Evolutionary conservation across 2,329 filamentous ascomycete species (phyloP).

Genomic region (Colletotrichum sp.): DNA sequence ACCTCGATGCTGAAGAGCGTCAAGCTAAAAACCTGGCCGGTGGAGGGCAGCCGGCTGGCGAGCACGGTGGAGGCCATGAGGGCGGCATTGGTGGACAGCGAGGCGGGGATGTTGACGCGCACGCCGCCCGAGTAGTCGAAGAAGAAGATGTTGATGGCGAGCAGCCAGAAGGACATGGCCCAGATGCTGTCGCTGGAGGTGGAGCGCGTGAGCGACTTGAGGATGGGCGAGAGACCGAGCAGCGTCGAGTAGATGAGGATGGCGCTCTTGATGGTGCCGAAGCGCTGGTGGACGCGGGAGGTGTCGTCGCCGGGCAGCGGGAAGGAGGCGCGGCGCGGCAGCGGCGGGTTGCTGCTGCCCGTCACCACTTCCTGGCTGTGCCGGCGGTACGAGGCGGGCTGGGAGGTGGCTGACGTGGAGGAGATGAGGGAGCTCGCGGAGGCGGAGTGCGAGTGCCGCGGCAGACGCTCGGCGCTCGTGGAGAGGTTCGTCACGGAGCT

Average conservation of each 20-base stretch:
- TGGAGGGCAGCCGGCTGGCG: constrained; percentile 85
- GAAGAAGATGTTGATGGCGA: constrained; percentile 96
- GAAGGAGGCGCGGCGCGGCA: constrained; percentile 3
- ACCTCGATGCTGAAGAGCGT: constrained; percentile 97
- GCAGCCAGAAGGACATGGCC: constrained; percentile 92
- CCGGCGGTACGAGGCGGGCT: constrained; percentile 19
- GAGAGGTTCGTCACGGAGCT: constrained; percentile 4
- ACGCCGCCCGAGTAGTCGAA: constrained; percentile 77
- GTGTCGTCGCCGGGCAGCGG: constrained; percentile 32
- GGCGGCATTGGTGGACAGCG: constrained; percentile 90
- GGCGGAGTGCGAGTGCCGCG: constrained; percentile 53
- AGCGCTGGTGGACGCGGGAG: constrained; percentile 52
- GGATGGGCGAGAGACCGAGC: constrained; percentile 89
- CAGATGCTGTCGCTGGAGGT: constrained; percentile 96
- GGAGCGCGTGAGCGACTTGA: constrained; percentile 93
- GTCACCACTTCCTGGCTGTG: constrained; percentile 18
- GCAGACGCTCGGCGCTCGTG: constrained; percentile 26
- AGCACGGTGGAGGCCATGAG: constrained; percentile 96
- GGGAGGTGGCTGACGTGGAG: constrained; percentile 34
- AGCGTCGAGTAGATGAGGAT: constrained; percentile 92
- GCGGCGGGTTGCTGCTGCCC: background rate
- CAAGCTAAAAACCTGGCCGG: constrained; percentile 91
- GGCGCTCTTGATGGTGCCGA: constrained; percentile 90
- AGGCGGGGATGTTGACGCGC: constrained; percentile 68
- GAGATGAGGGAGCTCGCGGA: constrained; percentile 63